Conservation (phyloP, 2,329 filamentous ascomycete species). For the Fusarium heterosporum region DNA sequence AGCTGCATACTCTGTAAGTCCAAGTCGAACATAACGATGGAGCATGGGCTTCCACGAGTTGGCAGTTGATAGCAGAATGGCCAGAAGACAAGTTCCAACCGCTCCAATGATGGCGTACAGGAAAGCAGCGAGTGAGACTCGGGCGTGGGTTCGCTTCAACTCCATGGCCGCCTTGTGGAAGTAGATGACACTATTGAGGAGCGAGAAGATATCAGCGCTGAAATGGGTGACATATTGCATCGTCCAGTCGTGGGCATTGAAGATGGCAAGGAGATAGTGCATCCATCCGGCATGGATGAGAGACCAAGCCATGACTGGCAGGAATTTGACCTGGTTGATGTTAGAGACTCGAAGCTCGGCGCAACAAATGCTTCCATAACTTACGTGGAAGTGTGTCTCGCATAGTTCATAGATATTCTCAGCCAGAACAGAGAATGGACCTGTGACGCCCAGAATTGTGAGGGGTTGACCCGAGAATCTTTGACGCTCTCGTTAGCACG, state of each 20-base stretch:
- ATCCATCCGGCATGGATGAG: conserved; percentile 75
- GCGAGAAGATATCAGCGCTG: conserved; percentile 73
- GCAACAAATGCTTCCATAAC: conserved; percentile 9
- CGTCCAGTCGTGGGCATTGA: conserved; percentile 77
- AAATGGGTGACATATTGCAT: conserved; percentile 78
- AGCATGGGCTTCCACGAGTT: conserved; percentile 71
- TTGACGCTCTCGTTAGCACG: background rate
- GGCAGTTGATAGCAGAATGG: conserved; percentile 70
- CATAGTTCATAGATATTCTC: conserved; percentile 74
- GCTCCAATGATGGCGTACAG: conserved; percentile 74
- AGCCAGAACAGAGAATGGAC: conserved; percentile 74
- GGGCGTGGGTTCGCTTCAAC: conserved; percentile 67
- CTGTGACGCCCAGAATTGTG: conserved; percentile 74
- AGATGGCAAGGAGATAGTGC: conserved; percentile 71
- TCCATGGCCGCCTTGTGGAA: conserved; percentile 76
- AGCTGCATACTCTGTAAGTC: conserved; percentile 72
- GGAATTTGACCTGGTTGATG: conserved; percentile 61
- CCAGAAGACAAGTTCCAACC: conserved; percentile 71
- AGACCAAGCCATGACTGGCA: conserved; percentile 76
- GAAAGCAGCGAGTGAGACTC: conserved; percentile 70
- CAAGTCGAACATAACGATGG: conserved; percentile 70
- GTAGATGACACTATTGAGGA: conserved; percentile 76
- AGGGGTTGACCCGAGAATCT: conserved; percentile 70
- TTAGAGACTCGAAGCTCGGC: background rate
- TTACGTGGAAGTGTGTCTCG: conserved; percentile 64